Conservation (phyloP, 139 green algal species). For the Pleodorina starrii region DNA sequence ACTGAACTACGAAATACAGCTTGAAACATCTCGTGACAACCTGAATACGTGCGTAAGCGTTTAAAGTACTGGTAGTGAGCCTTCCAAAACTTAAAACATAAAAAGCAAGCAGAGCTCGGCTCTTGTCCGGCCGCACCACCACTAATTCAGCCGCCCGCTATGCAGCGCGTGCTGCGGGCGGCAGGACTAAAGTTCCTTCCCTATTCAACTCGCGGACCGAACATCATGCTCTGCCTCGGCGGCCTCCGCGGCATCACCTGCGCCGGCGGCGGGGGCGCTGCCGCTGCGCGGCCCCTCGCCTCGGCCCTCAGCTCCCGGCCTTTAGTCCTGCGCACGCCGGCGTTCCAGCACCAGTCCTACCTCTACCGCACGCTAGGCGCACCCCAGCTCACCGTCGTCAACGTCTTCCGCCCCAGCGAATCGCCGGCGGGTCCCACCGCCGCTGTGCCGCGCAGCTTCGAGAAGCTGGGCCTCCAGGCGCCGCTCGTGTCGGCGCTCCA, state of each 20-base stretch:
- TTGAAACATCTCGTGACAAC: too few relatives aligned
- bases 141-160: conserved; percentile 20
- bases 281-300: not conserved
- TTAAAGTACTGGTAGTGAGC: not conserved
- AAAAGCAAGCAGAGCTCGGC: not conserved
- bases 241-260: not conserved
- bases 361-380: not conserved
- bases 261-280: not conserved
- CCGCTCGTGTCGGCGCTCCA: conserved; percentile 71
- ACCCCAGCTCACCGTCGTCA: conserved; percentile 35
- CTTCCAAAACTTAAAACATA: not conserved
- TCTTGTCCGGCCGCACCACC: too few relatives aligned
- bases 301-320: not conserved
- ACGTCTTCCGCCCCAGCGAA: conserved; percentile 18
- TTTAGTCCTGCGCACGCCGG: not conserved
- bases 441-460: conserved; percentile 51
- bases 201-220: not conserved
- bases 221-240: conserved; percentile 3
- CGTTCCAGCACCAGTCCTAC: not conserved
- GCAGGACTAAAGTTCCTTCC: not conserved
- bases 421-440: not conserved
- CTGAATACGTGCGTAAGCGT: too few relatives aligned
- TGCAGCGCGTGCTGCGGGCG: conserved; percentile 35
- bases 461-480: conserved; percentile 63
- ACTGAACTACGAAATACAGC: too few relatives aligned